Evolutionary conservation across 2,329 filamentous ascomycete genomes (phyloP).

Genomic region (Teratosphaeria zuluensis): DNA sequence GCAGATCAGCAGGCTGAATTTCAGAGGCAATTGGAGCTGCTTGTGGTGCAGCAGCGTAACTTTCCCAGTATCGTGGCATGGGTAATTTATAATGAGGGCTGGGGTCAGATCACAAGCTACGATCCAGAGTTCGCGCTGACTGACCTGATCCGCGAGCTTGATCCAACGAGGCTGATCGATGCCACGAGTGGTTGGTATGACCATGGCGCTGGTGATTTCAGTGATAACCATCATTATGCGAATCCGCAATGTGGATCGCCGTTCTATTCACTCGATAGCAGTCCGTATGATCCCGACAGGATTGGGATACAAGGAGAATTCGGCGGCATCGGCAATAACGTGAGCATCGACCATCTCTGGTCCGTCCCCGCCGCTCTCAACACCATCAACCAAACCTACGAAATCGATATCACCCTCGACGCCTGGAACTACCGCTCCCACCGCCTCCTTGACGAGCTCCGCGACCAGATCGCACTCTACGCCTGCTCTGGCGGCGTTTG

Average conservation of each 20-base stretch:
- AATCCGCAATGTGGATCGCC: conserved; percentile 62
- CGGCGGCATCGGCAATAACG: conserved; percentile 57
- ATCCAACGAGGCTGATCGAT: conserved; percentile 56
- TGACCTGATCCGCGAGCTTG: conserved; percentile 44
- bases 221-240: conserved; percentile 63
- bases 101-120: conserved; percentile 49
- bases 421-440: conserved; percentile 59
- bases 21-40: conserved; percentile 49
- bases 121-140: conserved; percentile 49
- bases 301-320: conserved; percentile 65
- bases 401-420: conserved; percentile 48
- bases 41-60: conserved; percentile 54
- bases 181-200: conserved; percentile 58
- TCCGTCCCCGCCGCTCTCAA: conserved; percentile 50
- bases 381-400: conserved; percentile 57
- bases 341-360: conserved; percentile 56
- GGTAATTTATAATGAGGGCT: conserved; percentile 65
- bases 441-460: conserved; percentile 38
- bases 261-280: conserved; percentile 50
- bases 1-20: conserved; percentile 53
- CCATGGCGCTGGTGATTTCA: conserved; percentile 57
- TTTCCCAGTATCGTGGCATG: conserved; percentile 58
- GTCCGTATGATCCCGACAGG: conserved; percentile 47
- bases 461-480: conserved; percentile 43
- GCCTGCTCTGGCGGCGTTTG: conserved; percentile 60